phyloP scores from a whole-genome alignment of 352 stramenopile genomes.

The Globisporangium yorkense region DNA sequence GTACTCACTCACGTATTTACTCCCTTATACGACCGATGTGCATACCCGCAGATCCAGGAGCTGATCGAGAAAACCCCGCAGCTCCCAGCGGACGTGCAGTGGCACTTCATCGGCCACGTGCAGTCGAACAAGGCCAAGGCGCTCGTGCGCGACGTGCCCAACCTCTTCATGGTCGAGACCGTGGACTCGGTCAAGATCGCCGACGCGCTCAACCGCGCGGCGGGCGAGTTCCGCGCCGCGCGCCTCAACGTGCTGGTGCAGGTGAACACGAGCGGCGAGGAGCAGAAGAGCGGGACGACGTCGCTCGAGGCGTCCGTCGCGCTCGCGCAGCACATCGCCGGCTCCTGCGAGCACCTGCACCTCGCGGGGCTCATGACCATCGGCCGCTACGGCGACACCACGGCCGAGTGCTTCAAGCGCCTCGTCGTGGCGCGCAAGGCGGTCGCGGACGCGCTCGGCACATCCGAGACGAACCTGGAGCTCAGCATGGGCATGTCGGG shows the following conservation, averaged over 20 bases:
- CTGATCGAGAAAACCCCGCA: slow-evolving; percentile 91
- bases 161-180: slow-evolving; percentile 95
- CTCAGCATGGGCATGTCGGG: slow-evolving; percentile 99
- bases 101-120: slow-evolving; percentile 98
- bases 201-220: slow-evolving; percentile 91
- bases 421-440: slow-evolving; percentile 68
- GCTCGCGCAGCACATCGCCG: slow-evolving; percentile 84
- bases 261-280: slow-evolving; percentile 97
- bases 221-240: slow-evolving; percentile 46
- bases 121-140: slow-evolving; percentile 97
- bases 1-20: neutral
- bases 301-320: slow-evolving; percentile 68
- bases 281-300: slow-evolving; percentile 95
- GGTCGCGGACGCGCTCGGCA: slow-evolving; percentile 61
- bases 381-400: slow-evolving; percentile 91
- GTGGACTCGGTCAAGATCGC: slow-evolving; percentile 96
- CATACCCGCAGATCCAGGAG: slow-evolving; percentile 87
- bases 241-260: slow-evolving; percentile 95
- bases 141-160: slow-evolving; percentile 88
- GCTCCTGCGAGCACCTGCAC: slow-evolving; percentile 88
- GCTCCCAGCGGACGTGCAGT: slow-evolving; percentile 89
- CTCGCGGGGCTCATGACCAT: slow-evolving; percentile 99
- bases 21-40: neutral
- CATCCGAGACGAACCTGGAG: slow-evolving; percentile 71
- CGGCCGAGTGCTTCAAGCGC: slow-evolving; percentile 88